phyloP scores from a whole-genome alignment of 495 filamentous ascomycete genomes.

The Letharia lupina region DNA sequence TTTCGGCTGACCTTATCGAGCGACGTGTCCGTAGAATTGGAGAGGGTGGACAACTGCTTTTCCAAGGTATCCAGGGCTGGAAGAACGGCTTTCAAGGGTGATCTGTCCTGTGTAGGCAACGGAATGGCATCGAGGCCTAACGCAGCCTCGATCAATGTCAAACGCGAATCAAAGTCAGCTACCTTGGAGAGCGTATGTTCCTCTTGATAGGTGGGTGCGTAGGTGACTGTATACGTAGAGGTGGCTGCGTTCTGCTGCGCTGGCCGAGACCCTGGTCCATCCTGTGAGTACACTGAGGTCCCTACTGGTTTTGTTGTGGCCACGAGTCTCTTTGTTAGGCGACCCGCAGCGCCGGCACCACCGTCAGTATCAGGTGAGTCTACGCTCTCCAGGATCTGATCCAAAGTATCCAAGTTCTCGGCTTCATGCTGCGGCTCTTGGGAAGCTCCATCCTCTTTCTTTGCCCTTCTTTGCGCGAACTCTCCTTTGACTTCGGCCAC shows the following conservation, averaged over 20 bases:
- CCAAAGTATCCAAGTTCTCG: constrained; percentile 51
- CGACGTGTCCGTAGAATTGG: constrained; percentile 52
- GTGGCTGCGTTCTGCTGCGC: constrained; percentile 11
- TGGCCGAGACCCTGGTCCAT: constrained; percentile 19
- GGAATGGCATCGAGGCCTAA: constrained; percentile 70
- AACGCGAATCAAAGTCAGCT: constrained; percentile 76
- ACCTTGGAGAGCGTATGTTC: constrained; percentile 66
- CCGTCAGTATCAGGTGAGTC: constrained; percentile 37
- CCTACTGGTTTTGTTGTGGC: constrained; percentile 22
- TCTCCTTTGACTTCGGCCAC: constrained; percentile 70
- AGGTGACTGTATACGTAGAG: constrained; percentile 45
- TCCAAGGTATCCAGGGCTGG: constrained; percentile 73
- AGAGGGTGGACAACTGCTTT: constrained; percentile 57
- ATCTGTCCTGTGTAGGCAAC: constrained; percentile 46
- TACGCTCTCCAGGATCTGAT: constrained; percentile 51
- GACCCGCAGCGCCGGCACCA: constrained; percentile 26
- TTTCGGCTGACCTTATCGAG: constrained; percentile 19
- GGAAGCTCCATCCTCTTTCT: constrained; percentile 26
- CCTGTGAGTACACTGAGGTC: constrained; percentile 14
- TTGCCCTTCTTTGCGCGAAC: constrained; percentile 41
- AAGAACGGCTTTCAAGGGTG: constrained; percentile 57
- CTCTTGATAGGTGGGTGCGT: constrained; percentile 49
- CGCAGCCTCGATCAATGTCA: constrained; percentile 67
- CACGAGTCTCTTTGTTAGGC: constrained; percentile 26
- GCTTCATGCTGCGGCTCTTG: constrained; percentile 32